These are phyloP conservation scores for sweet orange (Citrus sinensis) DNA, from an alignment of 345 rosid species.

Conservation along the genomic window DVS_A1.0 CM039163.1:40898001-40898500, in stretches of 20 bases:
- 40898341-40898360: background rate
- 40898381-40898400: background rate
- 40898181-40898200: conserved; percentile 43
- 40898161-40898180: conserved; percentile 61
- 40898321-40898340: conserved; percentile 8
- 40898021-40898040: conserved; percentile 96
- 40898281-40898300: conserved; percentile 10
- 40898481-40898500: conserved; percentile 1
- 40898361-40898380: conserved; percentile 5
- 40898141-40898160: conserved; percentile 76
- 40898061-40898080: conserved; percentile 70
- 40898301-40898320: background rate
- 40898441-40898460: conserved; percentile 11
- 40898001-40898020: conserved; percentile 78
- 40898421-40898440: conserved; percentile 7
- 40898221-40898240: conserved; percentile 59
- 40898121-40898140: conserved; percentile 80
- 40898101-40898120: conserved; percentile 63
- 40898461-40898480: conserved; percentile 24
- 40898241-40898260: conserved; percentile 43
- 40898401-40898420: conserved; percentile 12
- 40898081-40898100: conserved; percentile 75
- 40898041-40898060: conserved; percentile 86
- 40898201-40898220: conserved; percentile 44
- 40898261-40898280: background rate